Percentiles rank a stretch among this genome's conserved stretches.
Evolutionary conservation across 108 stramenopile species (phyloP).

Genomic region (Nitzschia palea): DNA sequence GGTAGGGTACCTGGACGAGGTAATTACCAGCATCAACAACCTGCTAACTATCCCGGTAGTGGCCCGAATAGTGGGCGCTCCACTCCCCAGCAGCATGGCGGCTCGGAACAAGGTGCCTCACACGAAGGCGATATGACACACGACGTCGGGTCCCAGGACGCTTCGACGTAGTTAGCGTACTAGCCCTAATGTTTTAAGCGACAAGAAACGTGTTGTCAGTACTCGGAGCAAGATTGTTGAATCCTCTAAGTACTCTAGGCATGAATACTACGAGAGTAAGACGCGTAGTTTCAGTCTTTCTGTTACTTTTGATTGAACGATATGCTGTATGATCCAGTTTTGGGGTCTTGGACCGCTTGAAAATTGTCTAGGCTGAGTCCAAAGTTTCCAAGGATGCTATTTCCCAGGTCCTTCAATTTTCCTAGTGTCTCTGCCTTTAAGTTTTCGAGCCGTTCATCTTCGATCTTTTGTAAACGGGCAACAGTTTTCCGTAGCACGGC

Average conservation of each 20-base stretch:
- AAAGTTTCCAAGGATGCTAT: constrained; percentile 92
- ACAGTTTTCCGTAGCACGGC: constrained; percentile 48
- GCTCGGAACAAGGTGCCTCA: not conserved
- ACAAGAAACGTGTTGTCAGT: no score
- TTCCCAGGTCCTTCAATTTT: constrained; percentile 98
- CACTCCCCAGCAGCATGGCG: constrained; percentile 14
- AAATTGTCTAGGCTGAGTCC: constrained; percentile 97
- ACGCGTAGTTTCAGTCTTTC: not conserved
- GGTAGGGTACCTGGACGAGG: constrained; percentile 28
- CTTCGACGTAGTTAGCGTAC: not conserved
- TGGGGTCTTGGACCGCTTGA: constrained; percentile 92
- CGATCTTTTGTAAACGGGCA: constrained; percentile 60
- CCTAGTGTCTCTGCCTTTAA: constrained; percentile 92
- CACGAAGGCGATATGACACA: not conserved
- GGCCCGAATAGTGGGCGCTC: constrained; percentile 15
- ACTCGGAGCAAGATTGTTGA: no score
- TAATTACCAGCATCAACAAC: constrained; percentile 31
- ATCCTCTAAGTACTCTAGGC: no score
- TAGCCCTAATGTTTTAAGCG: not conserved
- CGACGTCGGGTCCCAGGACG: not conserved
- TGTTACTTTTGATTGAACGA: constrained; percentile 34
- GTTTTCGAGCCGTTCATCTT: constrained; percentile 86
- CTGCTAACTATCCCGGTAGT: not conserved
- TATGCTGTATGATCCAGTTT: constrained; percentile 47
- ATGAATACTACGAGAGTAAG: not conserved